These are phyloP conservation scores for Ascochyta koolunga DNA, from an alignment of 2,329 filamentous ascomycete species.

Conservation along the genomic window DNA sequence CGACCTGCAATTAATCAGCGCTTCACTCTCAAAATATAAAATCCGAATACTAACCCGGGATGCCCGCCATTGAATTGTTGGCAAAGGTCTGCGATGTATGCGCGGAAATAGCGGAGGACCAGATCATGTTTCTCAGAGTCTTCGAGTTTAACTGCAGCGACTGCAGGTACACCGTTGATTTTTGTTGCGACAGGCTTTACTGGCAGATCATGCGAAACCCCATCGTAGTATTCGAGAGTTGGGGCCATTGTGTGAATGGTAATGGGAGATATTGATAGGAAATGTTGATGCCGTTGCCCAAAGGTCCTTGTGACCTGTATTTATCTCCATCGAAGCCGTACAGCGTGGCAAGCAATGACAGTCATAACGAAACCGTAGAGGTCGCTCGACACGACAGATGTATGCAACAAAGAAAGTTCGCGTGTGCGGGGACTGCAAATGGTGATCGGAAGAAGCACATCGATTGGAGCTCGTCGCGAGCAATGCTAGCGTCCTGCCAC, in stretches of 20 bases:
- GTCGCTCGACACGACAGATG: slow-evolving; percentile 9
- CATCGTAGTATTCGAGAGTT: slow-evolving; percentile 17
- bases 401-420: neutral
- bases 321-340: slow-evolving; percentile 1
- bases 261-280: neutral
- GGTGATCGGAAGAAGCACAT: neutral
- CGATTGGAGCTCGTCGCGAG: slow-evolving; percentile 16
- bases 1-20: slow-evolving; percentile 4
- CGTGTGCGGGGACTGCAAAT: neutral
- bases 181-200: slow-evolving; percentile 19
- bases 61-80: slow-evolving; percentile 11
- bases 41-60: neutral
- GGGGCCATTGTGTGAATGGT: slow-evolving; percentile 11
- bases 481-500: neutral
- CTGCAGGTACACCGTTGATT: slow-evolving; percentile 17
- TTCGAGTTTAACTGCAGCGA: slow-evolving; percentile 15
- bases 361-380: neutral
- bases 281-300: neutral
- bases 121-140: slow-evolving; percentile 16
- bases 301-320: neutral
- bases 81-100: slow-evolving; percentile 16
- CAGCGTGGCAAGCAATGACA: neutral
- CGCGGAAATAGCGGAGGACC: slow-evolving; percentile 20
- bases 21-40: too few relatives aligned
- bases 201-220: slow-evolving; percentile 15